phyloP scores from a whole-genome alignment of 1,284 basidiomycete species.

The Ganoderma lingzhi region DNA sequence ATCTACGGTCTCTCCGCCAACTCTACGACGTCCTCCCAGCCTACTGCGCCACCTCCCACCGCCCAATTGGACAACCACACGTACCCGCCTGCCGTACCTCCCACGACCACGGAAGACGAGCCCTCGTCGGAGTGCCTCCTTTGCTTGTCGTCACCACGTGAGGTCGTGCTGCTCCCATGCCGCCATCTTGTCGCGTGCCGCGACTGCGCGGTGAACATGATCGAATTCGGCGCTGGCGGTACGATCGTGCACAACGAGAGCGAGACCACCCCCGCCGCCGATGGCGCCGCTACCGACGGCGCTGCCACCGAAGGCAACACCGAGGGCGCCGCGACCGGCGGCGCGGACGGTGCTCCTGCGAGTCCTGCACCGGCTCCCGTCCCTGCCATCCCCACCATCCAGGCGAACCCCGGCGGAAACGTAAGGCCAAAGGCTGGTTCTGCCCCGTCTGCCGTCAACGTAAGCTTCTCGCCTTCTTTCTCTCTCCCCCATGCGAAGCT shows the following conservation, averaged over 20 bases:
- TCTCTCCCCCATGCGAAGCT: neutral
- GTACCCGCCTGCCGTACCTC: slow-evolving; percentile 53
- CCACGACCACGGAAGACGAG: slow-evolving; percentile 64
- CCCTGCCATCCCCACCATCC: slow-evolving; percentile 36
- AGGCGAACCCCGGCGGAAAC: slow-evolving; percentile 70
- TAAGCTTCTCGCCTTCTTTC: slow-evolving; percentile 46
- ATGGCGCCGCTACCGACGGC: slow-evolving; percentile 25
- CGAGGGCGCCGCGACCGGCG: slow-evolving; percentile 30
- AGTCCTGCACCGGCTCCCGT: slow-evolving; percentile 27
- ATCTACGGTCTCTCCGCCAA: slow-evolving; percentile 87
- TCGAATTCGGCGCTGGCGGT: slow-evolving; percentile 93
- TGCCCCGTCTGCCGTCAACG: slow-evolving; percentile 93
- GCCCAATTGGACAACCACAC: slow-evolving; percentile 35
- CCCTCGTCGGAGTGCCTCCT: slow-evolving; percentile 88
- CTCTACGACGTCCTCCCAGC: slow-evolving; percentile 48
- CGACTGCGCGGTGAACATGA: slow-evolving; percentile 93
- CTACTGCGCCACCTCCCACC: slow-evolving; percentile 50
- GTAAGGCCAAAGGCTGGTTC: slow-evolving; percentile 95
- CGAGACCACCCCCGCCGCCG: slow-evolving; percentile 42
- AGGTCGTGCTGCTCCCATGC: slow-evolving; percentile 90
- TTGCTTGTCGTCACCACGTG: slow-evolving; percentile 85
- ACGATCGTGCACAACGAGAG: slow-evolving; percentile 69
- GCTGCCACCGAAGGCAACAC: slow-evolving; percentile 18
- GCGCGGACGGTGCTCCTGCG: slow-evolving; percentile 28
- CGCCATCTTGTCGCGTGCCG: slow-evolving; percentile 91